phyloP scores from a whole-genome alignment of 306 rosid genomes.

The Mucuna pruriens region DNA sequence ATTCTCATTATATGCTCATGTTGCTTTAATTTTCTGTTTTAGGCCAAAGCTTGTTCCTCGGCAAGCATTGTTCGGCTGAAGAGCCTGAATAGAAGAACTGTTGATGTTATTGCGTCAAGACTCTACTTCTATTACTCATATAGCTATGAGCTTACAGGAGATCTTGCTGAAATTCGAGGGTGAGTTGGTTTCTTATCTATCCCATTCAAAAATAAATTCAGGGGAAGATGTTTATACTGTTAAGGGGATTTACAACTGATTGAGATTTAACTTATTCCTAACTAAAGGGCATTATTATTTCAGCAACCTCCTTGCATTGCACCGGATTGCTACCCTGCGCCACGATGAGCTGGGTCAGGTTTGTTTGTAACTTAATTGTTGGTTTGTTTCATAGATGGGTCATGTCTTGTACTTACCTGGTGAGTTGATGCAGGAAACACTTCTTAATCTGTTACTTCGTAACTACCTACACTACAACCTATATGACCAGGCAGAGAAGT shows the following conservation, averaged over 20 bases:
- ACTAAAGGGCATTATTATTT: conserved; percentile 7
- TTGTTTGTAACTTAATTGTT: conserved; percentile 19
- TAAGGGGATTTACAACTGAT: neutral
- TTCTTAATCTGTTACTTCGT: conserved; percentile 86
- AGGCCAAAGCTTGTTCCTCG: conserved; percentile 84
- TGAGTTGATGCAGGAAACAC: conserved; percentile 81
- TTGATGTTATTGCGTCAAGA: conserved; percentile 86
- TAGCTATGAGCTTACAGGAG: conserved; percentile 84
- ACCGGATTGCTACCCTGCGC: conserved; percentile 90
- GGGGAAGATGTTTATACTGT: conserved; percentile 62
- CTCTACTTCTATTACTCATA: conserved; percentile 82
- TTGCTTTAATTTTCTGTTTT: conserved; percentile 1
- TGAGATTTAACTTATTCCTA: conserved; percentile 19
- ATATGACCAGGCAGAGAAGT: conserved; percentile 85
- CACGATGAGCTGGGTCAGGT: conserved; percentile 99
- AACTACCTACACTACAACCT: conserved; percentile 90
- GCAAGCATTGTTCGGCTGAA: conserved; percentile 73
- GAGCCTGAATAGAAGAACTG: conserved; percentile 75
- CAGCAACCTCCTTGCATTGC: conserved; percentile 88
- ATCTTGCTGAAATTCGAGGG: conserved; percentile 96
- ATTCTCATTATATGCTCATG: conserved; percentile 14
- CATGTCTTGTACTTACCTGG: neutral
- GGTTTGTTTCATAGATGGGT: neutral
- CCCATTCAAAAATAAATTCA: conserved; percentile 21
- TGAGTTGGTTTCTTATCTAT: conserved; percentile 47